Conservation (phyloP, 78 protist genomes). For the Planoprotostelium fungivorum region DNA sequence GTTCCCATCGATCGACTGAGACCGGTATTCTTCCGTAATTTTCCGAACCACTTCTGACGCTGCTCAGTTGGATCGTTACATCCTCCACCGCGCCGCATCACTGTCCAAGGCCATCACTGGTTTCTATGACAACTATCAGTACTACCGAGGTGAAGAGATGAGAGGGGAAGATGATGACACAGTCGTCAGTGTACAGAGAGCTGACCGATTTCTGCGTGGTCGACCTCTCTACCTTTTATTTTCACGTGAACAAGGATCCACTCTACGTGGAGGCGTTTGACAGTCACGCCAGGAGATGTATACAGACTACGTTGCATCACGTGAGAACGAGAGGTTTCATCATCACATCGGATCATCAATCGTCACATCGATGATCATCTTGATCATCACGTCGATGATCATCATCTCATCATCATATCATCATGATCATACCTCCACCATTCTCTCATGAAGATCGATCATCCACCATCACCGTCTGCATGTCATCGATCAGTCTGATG, state of each 20-base stretch:
- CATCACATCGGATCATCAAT: no score
- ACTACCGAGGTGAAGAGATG: neutral
- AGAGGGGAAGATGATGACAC: neutral
- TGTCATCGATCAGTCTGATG: no score
- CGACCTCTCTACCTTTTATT: slow-evolving; percentile 81
- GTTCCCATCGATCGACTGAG: neutral
- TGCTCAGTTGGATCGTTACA: slow-evolving; percentile 27
- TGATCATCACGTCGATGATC: no score
- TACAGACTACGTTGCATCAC: slow-evolving; percentile 22
- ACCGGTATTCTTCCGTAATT: neutral
- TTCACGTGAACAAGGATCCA: slow-evolving; percentile 72
- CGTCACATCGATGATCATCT: no score
- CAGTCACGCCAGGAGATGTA: slow-evolving; percentile 27
- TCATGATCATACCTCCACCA: neutral
- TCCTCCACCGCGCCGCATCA: slow-evolving; percentile 3
- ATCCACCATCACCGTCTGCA: no score
- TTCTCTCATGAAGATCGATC: no score
- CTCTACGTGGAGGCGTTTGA: slow-evolving; percentile 63
- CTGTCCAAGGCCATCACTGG: slow-evolving; percentile 4
- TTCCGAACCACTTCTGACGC: neutral
- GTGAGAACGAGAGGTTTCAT: no score
- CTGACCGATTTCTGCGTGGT: slow-evolving; percentile 11
- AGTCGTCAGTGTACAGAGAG: slow-evolving; percentile 7
- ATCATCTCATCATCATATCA: neutral
- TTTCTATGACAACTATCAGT: slow-evolving; percentile 45